These are phyloP conservation scores for Pulveroboletus sp. DNA, from an alignment of 768 basidiomycete species.

Conservation along the genomic window DNA sequence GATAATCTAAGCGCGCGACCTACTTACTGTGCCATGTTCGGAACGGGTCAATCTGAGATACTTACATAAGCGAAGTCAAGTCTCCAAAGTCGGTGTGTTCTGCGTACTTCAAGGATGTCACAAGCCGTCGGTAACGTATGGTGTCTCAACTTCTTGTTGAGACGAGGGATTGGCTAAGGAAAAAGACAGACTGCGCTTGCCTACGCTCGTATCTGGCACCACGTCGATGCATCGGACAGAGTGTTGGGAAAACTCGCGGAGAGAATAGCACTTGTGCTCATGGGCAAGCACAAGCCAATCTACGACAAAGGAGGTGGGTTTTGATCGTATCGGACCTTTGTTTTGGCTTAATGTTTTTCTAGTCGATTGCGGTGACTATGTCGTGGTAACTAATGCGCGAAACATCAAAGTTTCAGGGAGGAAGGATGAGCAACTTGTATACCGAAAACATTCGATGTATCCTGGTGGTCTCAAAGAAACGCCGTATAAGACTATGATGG, in stretches of 20 bases:
- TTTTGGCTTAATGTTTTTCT: neutral
- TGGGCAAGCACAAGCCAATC: conserved; percentile 99
- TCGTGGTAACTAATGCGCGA: conserved; percentile 88
- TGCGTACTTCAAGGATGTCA: conserved; percentile 51
- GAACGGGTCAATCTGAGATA: too few species aligned
- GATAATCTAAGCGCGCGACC: too few species aligned
- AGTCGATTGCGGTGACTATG: conserved; percentile 99
- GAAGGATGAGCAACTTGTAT: conserved; percentile 85
- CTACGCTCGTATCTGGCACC: conserved; percentile 95
- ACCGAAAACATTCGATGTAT: conserved; percentile 87
- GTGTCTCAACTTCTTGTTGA: conserved; percentile 1
- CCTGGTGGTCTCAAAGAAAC: conserved; percentile 94
- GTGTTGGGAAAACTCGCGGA: conserved; percentile 94
- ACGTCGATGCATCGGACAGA: conserved; percentile 86
- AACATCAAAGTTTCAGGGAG: conserved; percentile 84
- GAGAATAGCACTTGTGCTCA: conserved; percentile 90
- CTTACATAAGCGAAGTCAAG: too few species aligned
- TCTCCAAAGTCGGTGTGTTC: too few species aligned
- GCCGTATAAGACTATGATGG: conserved; percentile 80
- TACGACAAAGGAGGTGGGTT: conserved; percentile 85
- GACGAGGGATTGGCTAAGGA: neutral
- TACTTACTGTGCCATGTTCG: too few species aligned
- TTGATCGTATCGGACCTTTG: neutral
- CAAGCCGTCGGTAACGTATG: conserved; percentile 79
- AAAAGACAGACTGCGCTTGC: conserved; percentile 84